A percentile compares a stretch with the other conserved stretches of the same genome.
These are phyloP conservation scores for Aureobasidium sp. DNA, from an alignment of 2,329 filamentous ascomycete genomes.

Conservation along the genomic window DNA sequence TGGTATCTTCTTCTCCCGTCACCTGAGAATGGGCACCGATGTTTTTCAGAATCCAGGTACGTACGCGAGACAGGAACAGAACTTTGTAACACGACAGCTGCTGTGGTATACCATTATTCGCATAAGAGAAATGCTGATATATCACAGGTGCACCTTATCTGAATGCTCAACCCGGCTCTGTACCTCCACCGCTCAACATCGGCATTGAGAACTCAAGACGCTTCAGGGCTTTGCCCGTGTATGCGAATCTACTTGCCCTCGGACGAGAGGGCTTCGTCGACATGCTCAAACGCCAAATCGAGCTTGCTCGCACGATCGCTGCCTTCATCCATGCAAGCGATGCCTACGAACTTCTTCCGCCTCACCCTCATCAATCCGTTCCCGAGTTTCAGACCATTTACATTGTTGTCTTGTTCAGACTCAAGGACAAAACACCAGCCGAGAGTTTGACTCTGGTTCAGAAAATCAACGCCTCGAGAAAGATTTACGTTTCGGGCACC, in stretches of 20 bases:
- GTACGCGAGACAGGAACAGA: too few relatives aligned
- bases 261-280: constrained; percentile 58
- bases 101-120: too few relatives aligned
- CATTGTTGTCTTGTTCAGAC: constrained; percentile 70
- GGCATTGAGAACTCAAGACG: constrained; percentile 86
- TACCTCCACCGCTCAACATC: constrained; percentile 77
- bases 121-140: too few relatives aligned
- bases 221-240: constrained; percentile 84
- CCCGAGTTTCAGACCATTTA: constrained; percentile 43
- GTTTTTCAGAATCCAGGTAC: constrained; percentile 67
- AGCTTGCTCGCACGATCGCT: constrained; percentile 60
- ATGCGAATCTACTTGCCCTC: constrained; percentile 67
- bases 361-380: constrained; percentile 23
- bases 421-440: constrained; percentile 53
- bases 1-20: constrained; percentile 75
- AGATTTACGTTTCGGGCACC: constrained; percentile 77
- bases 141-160: constrained; percentile 64
- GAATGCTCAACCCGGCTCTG: constrained; percentile 34
- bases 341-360: constrained; percentile 58
- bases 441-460: constrained; percentile 56
- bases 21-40: constrained; percentile 46
- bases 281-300: constrained; percentile 65
- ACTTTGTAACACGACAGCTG: too few relatives aligned
- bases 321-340: constrained; percentile 51
- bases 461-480: constrained; percentile 62